phyloP scores from a whole-genome alignment of 768 basidiomycete species.

The Hysterangium stoloniferum region DNA sequence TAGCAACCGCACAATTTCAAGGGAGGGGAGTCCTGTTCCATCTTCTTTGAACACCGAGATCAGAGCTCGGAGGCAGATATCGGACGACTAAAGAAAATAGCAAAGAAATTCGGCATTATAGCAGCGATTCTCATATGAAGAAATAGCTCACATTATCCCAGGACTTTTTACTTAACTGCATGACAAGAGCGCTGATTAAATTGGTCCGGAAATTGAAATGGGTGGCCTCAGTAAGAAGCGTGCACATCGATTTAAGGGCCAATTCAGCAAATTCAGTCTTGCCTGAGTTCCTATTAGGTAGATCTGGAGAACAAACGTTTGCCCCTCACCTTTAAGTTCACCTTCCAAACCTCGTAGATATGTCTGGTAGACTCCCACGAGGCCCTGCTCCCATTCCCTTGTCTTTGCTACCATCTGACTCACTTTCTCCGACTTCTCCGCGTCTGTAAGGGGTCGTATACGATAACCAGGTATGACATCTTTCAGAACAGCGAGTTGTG shows the following conservation, averaged over 20 bases:
- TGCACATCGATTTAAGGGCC: conserved; percentile 82
- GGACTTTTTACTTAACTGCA: conserved; percentile 71
- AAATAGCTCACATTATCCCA: conserved; percentile 73
- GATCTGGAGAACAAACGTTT: conserved; percentile 8
- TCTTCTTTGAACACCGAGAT: conserved; percentile 80
- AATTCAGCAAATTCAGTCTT: conserved; percentile 59
- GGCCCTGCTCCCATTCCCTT: conserved; percentile 93
- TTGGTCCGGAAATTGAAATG: conserved; percentile 98
- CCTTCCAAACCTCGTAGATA: conserved; percentile 80
- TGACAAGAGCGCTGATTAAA: conserved; percentile 81
- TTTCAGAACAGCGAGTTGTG: conserved; percentile 89
- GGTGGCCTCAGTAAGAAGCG: conserved; percentile 69
- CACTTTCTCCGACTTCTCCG: conserved; percentile 88
- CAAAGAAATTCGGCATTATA: no score
- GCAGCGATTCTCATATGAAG: not conserved
- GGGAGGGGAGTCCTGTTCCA: conserved; percentile 68
- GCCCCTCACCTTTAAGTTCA: conserved; percentile 71
- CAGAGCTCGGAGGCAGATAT: conserved; percentile 75
- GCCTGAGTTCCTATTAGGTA: no score
- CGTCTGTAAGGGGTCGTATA: conserved; percentile 84
- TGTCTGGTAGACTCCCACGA: conserved; percentile 80
- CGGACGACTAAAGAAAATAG: conserved; percentile 53
- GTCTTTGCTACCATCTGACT: conserved; percentile 85
- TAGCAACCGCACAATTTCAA: conserved; percentile 83
- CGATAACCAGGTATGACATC: conserved; percentile 95